phyloP scores from a whole-genome alignment of 768 basidiomycete species.

The Piloderma croceum region DNA sequence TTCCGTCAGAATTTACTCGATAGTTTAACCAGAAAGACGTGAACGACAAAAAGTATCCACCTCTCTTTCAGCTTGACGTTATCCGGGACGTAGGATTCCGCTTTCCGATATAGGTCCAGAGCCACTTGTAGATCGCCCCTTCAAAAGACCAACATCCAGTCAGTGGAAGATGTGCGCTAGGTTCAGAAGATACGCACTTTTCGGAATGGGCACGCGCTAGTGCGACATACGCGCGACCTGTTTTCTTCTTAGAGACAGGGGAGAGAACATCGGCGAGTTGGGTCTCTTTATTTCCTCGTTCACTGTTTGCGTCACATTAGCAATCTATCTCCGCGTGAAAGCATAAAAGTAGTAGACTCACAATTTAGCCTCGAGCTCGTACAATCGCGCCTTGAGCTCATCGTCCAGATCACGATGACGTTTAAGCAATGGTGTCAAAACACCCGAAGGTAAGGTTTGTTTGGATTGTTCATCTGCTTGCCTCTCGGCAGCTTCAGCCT shows the following conservation, averaged over 20 bases:
- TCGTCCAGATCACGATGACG: conserved; percentile 65
- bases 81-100: conserved; percentile 79
- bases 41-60: conserved; percentile 71
- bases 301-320: conserved; percentile 31
- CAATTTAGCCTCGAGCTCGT: conserved; percentile 71
- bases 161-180: too few species aligned
- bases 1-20: background rate
- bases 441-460: conserved; percentile 35
- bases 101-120: conserved; percentile 76
- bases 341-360: conserved; percentile 31
- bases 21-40: conserved; percentile 50
- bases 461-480: conserved; percentile 22
- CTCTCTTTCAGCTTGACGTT: conserved; percentile 83
- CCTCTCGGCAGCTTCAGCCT: conserved; percentile 9
- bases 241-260: conserved; percentile 74
- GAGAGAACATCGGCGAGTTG: conserved; percentile 60
- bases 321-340: conserved; percentile 2
- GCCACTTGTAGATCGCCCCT: conserved; percentile 81
- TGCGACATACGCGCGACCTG: conserved; percentile 77
- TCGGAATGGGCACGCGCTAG: conserved; percentile 77
- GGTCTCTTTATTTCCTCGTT: conserved; percentile 55
- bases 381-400: conserved; percentile 56
- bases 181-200: conserved; percentile 63
- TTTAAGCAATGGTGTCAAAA: conserved; percentile 58
- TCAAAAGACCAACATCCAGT: too few species aligned